A percentile compares a stretch with the other conserved stretches of the same genome.
Evolutionary conservation across 345 rosid species (phyloP).

Genomic region (Eucalyptus marginata): DNA sequence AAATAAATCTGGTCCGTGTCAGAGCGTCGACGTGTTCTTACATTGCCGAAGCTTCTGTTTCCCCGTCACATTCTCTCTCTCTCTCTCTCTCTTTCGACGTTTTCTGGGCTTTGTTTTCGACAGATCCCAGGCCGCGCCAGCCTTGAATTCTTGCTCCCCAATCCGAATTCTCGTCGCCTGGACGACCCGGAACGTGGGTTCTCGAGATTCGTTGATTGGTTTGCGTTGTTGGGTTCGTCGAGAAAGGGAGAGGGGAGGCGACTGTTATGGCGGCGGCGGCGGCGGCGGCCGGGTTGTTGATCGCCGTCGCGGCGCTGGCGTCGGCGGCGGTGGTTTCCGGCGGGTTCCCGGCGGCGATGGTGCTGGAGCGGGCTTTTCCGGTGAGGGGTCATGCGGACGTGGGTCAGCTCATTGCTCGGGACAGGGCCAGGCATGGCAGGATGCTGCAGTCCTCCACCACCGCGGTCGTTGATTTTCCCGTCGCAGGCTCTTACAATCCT

Average conservation of each 20-base stretch:
- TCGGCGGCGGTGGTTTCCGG: constrained; percentile 5
- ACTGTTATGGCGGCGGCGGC: background rate
- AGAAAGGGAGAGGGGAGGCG: background rate
- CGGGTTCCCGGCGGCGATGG: constrained; percentile 14
- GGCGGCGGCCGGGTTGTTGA: background rate
- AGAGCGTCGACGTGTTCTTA: background rate
- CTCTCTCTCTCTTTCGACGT: background rate
- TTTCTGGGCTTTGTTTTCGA: background rate
- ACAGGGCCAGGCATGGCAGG: constrained; percentile 65
- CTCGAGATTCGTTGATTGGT: background rate
- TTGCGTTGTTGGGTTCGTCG: background rate
- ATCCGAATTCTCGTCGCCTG: background rate
- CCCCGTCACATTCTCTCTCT: background rate
- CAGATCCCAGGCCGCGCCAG: background rate
- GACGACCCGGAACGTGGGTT: background rate
- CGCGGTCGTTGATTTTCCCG: constrained; percentile 72
- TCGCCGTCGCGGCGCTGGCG: constrained; percentile 1
- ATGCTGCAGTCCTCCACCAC: constrained; percentile 42
- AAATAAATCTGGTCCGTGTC: background rate
- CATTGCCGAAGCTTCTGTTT: background rate
- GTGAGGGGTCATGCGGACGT: constrained; percentile 37
- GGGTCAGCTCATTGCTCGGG: constrained; percentile 51
- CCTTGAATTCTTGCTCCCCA: background rate
- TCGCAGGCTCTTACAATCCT: constrained; percentile 77
- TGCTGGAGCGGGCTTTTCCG: constrained; percentile 39